Evolutionary conservation across 352 stramenopile species (phyloP), one percentile per base, ranked within the genome.

Genomic region (Globisporangium nagaii): DNA sequence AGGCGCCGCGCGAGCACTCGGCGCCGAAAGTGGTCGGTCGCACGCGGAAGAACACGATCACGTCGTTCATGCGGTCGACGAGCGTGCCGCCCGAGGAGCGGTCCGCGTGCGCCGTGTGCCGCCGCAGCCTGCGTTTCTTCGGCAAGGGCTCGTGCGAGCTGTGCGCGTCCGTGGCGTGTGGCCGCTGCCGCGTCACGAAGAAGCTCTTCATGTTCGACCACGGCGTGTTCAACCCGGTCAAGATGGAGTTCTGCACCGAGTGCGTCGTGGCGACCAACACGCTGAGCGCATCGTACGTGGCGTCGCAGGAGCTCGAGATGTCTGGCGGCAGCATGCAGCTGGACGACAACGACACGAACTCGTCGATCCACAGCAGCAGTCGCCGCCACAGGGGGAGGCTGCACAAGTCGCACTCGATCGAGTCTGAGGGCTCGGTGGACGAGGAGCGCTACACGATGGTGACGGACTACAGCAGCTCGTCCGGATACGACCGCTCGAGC

Each of bases 211-310:
- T 73, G 31, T 70, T 82, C 53, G 65, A 69, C 40, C 46, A 51
- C n/a, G 65, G 65, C 0, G 58, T 83, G 22, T 78, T 81, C 48
- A 65, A 83, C 37, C 75, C 73, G 11, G 66, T 79, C 51, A 86
- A 89, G 58, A 78, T 89, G 52, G 73, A 82, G 7, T 62, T 62
- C 40, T 62, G 55, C 32, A 56, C 46, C 12, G 55, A 62, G 40
- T 62, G 55, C 25, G 35, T 62, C 55, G 45, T 56, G 20, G 11
- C 45, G 13, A 62, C 55, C 13, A 62, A 47, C 22, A 54, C 35
- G n/a, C 32, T 62, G 36, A 62, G 37, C 24, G 31, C 55, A 30
- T 31, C 37, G 25, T 62, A 30, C 27, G 55, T 54, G 11, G 55
- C 55, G 12, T 20, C 55, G 35, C 55, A 39, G 17, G 55, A 62